Evolutionary conservation across 2,329 filamentous ascomycete species (phyloP).

Genomic region (Pseudogymnoascus sp.): DNA sequence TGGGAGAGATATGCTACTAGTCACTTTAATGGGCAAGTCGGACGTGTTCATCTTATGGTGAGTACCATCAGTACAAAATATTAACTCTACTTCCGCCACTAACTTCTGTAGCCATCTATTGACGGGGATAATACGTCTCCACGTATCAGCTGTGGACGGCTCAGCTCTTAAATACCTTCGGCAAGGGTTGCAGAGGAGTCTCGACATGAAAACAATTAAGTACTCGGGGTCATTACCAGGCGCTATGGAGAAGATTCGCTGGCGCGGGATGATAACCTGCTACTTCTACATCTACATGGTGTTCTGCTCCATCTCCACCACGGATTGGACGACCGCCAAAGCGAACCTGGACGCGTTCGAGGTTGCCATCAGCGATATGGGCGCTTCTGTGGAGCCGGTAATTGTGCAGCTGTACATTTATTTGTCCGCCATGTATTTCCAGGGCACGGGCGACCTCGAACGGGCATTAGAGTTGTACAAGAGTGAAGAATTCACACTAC

Average conservation of each 20-base stretch:
- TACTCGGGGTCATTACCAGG: constrained; percentile 30
- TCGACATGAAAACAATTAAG: constrained; percentile 19
- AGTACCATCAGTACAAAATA: constrained; percentile 2
- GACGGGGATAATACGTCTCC: constrained; percentile 44
- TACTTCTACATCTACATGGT: constrained; percentile 28
- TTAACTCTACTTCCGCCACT: constrained; percentile 23
- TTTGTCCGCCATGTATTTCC: constrained; percentile 66
- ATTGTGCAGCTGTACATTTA: constrained; percentile 41
- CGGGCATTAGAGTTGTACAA: constrained; percentile 61
- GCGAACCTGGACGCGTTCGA: constrained; percentile 20
- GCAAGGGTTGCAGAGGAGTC: constrained; percentile 46
- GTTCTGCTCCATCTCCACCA: constrained; percentile 24
- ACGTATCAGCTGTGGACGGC: constrained; percentile 43
- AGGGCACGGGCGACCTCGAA: constrained; percentile 68
- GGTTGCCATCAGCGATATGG: constrained; percentile 18
- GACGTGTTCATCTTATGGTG: constrained; percentile 34
- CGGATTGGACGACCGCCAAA: constrained; percentile 26
- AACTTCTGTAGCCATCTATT: constrained; percentile 42
- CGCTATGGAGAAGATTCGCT: constrained; percentile 21
- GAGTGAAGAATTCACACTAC: constrained; percentile 50
- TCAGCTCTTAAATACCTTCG: constrained; percentile 50
- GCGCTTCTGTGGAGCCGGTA: constrained; percentile 20
- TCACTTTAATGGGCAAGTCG: constrained; percentile 54
- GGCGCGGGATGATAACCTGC: constrained; percentile 27
- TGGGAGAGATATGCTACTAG: constrained; percentile 47